Base-by-base conservation (phyloP, 2,329 filamentous ascomycete genomes). In the Fusarium nodosum region DNA sequence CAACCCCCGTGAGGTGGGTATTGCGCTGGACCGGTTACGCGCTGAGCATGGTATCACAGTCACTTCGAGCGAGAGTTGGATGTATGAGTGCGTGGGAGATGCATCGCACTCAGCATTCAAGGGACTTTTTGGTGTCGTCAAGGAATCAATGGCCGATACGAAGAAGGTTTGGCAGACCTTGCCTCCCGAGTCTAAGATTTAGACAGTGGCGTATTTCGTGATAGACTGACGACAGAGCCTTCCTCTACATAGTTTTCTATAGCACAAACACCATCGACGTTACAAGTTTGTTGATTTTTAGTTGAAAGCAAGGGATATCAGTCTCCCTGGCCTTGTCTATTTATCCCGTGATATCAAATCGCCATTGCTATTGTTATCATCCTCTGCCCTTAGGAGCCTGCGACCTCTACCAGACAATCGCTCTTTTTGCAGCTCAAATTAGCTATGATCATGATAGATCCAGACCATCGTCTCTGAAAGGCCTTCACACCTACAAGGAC, bases 31-130 rank as follows among this genome's bases (percentile, higher is more conserved):
- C 24, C 82, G 95, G 66, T 78, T 98, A 81, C 84, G 93, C 72
- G 85, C 86, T 71, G 93, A 91, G 71, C 72, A 70, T 3, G 94
- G 94, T 1, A 92, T 90, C 36, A 82, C 88, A 5, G 89, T 98
- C 33, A 97, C 94, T 20, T 93, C 91, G 26, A 96, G 92, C 79
- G 95, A 98, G 87, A 92, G 92, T 79, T 91, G 92, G 81, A 81
- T 97, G 76, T 98, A 97, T 81, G 94, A 98, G 83, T 89, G 89
- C 74, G 87, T 97, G 82, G 93, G 93, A 20, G 94, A 97, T 81
- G 93, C 95, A 9, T 85, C 81, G 15, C 88, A 90, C 73, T 80
- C 84, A 1, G 88, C 90, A 80, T 97, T 97, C 77, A 91, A 87
- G 81, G 84, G 84, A 26, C 84, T 97, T 47, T 90, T 92, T 66